A percentile compares a stretch with the other conserved stretches of the same genome.
Evolutionary conservation across 1,139 yeast species (phyloP).

Genomic region (Yamadazyma pseudoaaseri): DNA sequence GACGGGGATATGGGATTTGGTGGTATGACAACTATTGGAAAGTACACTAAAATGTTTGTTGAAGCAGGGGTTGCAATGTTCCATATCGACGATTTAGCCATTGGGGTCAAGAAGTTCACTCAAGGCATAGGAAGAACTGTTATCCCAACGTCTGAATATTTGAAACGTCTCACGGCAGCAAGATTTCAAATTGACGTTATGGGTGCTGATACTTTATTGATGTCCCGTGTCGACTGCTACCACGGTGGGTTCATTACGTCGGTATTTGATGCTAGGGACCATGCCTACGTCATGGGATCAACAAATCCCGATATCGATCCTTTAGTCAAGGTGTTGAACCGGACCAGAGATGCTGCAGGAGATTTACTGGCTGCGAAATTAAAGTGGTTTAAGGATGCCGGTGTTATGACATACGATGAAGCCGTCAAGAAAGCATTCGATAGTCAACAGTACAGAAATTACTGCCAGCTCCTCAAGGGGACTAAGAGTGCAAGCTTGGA

Average conservation of each 20-base stretch:
- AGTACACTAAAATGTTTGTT: constrained; percentile 60
- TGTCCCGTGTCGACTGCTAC: constrained; percentile 63
- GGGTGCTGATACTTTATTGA: constrained; percentile 57
- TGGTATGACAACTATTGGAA: constrained; percentile 64
- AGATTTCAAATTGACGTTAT: constrained; percentile 65
- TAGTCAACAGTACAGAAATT: constrained; percentile 7
- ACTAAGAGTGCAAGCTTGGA: constrained; percentile 15
- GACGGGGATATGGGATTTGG: constrained; percentile 73
- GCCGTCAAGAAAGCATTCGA: constrained; percentile 33
- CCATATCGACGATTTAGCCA: constrained; percentile 63
- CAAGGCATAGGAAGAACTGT: constrained; percentile 63
- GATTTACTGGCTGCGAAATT: constrained; percentile 23
- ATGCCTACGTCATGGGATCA: constrained; percentile 15
- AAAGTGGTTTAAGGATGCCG: constrained; percentile 45
- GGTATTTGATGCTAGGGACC: constrained; percentile 42
- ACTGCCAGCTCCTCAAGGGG: constrained; percentile 19
- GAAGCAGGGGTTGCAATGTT: constrained; percentile 67
- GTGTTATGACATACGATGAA: constrained; percentile 48
- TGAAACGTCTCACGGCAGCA: constrained; percentile 56
- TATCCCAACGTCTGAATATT: constrained; percentile 60
- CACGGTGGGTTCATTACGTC: constrained; percentile 55
- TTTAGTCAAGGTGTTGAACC: constrained; percentile 43
- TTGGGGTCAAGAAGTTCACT: constrained; percentile 67
- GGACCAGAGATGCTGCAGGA: constrained; percentile 22
- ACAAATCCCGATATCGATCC: constrained; percentile 37